phyloP scores from a whole-genome alignment of 2,329 filamentous ascomycete genomes.

The Cercospora janseana region DNA sequence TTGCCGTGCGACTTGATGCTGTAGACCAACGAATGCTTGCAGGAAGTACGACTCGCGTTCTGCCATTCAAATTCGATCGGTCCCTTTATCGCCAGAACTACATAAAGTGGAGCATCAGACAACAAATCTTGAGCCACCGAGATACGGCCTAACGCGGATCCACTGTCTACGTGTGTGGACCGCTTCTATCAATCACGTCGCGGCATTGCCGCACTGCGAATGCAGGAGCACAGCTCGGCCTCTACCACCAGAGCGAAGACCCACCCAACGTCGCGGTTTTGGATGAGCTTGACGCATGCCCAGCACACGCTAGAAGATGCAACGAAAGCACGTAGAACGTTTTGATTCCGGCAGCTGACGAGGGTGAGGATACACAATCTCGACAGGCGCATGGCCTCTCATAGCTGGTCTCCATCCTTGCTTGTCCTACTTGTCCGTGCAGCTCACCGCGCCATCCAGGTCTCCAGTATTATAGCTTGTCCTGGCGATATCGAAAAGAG shows the following conservation, averaged over 20 bases:
- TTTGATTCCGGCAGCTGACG: slow-evolving; percentile 9
- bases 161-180: slow-evolving; percentile 7
- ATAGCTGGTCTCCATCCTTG: too few relatives aligned
- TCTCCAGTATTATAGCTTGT: background rate
- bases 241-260: slow-evolving; percentile 4
- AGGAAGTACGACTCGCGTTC: too few relatives aligned
- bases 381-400: background rate
- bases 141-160: slow-evolving; percentile 17
- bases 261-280: background rate
- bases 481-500: too few relatives aligned
- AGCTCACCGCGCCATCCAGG: background rate
- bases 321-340: slow-evolving; percentile 19
- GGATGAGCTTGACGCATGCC: slow-evolving; percentile 19
- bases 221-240: slow-evolving; percentile 21
- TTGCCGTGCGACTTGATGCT: slow-evolving; percentile 9
- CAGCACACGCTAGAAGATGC: slow-evolving; percentile 19
- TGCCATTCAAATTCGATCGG: too few relatives aligned
- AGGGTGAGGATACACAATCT: background rate
- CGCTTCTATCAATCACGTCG: slow-evolving; percentile 3
- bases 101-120: slow-evolving; percentile 1
- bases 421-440: background rate
- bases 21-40: too few relatives aligned
- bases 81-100: too few relatives aligned
- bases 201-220: slow-evolving; percentile 1
- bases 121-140: slow-evolving; percentile 18